phyloP scores from a whole-genome alignment of 2,329 filamentous ascomycete species.

The Clonostachys solani region DNA sequence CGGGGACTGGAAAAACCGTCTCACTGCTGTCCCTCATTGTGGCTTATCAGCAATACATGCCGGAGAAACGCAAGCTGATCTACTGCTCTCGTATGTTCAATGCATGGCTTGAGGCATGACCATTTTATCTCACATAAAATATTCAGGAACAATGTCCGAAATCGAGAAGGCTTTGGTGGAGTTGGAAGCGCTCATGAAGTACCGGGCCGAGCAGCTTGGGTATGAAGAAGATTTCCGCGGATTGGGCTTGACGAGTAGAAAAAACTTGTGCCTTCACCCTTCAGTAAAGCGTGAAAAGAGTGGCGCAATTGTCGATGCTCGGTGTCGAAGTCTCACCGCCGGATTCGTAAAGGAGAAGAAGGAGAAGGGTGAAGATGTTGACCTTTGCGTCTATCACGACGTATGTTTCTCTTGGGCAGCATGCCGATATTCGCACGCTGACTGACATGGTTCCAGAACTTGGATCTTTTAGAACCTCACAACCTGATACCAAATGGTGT shows the following conservation, averaged over 20 bases:
- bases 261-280: slow-evolving; percentile 94
- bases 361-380: slow-evolving; percentile 88
- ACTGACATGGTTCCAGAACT: slow-evolving; percentile 53
- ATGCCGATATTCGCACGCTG: slow-evolving; percentile 1
- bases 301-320: slow-evolving; percentile 88
- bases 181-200: slow-evolving; percentile 90
- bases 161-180: slow-evolving; percentile 97
- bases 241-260: slow-evolving; percentile 88
- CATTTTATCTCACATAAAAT: not conserved
- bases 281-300: slow-evolving; percentile 97
- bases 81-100: slow-evolving; percentile 82
- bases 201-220: slow-evolving; percentile 84
- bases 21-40: slow-evolving; percentile 93
- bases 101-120: not conserved
- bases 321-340: slow-evolving; percentile 90
- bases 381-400: slow-evolving; percentile 94
- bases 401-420: slow-evolving; percentile 33
- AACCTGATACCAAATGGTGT: slow-evolving; percentile 93
- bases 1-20: slow-evolving; percentile 95
- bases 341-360: slow-evolving; percentile 98
- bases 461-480: slow-evolving; percentile 90
- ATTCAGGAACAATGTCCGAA: slow-evolving; percentile 86
- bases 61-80: slow-evolving; percentile 91
- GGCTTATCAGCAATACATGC: slow-evolving; percentile 91
- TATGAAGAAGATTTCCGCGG: slow-evolving; percentile 89